Percentiles rank a stretch among this genome's conserved stretches.
Conservation (phyloP, 768 basidiomycete genomes). For the Exidia glandulosa region DNA sequence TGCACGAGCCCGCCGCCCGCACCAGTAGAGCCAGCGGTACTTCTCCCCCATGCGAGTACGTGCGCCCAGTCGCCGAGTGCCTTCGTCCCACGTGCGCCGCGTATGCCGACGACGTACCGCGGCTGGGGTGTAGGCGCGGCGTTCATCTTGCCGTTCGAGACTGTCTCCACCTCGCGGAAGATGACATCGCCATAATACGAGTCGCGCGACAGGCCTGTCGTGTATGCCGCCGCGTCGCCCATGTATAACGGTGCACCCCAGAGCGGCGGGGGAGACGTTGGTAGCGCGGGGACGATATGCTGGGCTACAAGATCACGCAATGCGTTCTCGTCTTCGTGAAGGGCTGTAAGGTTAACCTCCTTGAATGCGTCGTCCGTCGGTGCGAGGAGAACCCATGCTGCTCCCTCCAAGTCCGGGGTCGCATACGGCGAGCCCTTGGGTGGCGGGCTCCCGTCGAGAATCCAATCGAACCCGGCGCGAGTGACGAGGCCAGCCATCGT, state of each 20-base stretch:
- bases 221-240: constrained; percentile 60
- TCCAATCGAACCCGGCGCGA: constrained; percentile 83
- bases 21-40: constrained; percentile 38
- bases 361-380: constrained; percentile 92
- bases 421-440: constrained; percentile 62
- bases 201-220: constrained; percentile 57
- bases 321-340: constrained; percentile 45
- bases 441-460: constrained; percentile 74
- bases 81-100: constrained; percentile 57
- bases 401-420: constrained; percentile 32
- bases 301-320: constrained; percentile 59
- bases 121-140: too few species aligned
- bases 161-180: constrained; percentile 34
- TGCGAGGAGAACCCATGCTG: constrained; percentile 81
- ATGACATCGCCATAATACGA: constrained; percentile 75
- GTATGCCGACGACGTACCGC: constrained; percentile 56
- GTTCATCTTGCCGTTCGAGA: constrained; percentile 27
- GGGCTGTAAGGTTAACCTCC: constrained; percentile 62
- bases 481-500: constrained; percentile 80
- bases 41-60: constrained; percentile 64
- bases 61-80: constrained; percentile 52
- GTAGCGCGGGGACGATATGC: constrained; percentile 52
- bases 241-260: constrained; percentile 45
- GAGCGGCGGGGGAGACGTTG: constrained; percentile 11
- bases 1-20: constrained; percentile 84